phyloP scores from a whole-genome alignment of 768 basidiomycete species.

The Mycena maculata region DNA sequence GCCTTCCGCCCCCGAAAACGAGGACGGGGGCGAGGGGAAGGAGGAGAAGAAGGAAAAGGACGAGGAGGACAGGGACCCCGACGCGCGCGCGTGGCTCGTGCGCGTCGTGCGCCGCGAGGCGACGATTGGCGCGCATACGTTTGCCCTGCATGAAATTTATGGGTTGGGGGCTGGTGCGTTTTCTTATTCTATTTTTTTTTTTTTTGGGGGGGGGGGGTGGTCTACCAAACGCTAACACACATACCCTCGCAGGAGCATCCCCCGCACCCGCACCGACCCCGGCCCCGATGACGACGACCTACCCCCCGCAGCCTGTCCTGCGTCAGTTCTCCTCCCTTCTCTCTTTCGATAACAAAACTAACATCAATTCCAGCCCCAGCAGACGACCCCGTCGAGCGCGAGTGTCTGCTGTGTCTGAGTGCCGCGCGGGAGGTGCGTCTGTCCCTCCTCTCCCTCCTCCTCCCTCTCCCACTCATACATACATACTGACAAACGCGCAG shows the following conservation, averaged over 20 bases:
- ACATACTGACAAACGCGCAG: conserved; percentile 66
- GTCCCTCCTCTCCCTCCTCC: background rate
- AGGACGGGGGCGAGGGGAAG: conserved; percentile 6
- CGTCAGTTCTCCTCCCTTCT: background rate
- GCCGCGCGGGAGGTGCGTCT: conserved; percentile 25
- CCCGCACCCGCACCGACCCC: conserved; percentile 46
- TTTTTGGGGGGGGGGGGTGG: background rate
- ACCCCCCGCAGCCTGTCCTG: conserved; percentile 55
- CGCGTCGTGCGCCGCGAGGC: conserved; percentile 95
- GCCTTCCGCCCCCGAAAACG: background rate
- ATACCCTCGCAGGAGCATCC: conserved; percentile 39
- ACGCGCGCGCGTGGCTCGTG: conserved; percentile 87
- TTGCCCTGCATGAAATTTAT: conserved; percentile 96
- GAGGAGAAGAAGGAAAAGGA: conserved; percentile 38
- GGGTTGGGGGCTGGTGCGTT: conserved; percentile 66
- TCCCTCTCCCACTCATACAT: background rate
- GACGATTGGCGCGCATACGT: conserved; percentile 91
- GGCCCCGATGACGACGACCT: conserved; percentile 57
- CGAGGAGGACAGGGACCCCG: conserved; percentile 51
- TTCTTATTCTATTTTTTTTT: background rate
- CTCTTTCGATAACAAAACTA: too few relatives aligned
- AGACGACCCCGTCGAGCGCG: conserved; percentile 82
- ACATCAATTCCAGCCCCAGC: too few relatives aligned
- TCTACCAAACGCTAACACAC: too few relatives aligned
- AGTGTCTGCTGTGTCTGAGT: conserved; percentile 88